Base-by-base conservation (phyloP, 2,329 filamentous ascomycete species). In the Hypoxylon sp. region DNA sequence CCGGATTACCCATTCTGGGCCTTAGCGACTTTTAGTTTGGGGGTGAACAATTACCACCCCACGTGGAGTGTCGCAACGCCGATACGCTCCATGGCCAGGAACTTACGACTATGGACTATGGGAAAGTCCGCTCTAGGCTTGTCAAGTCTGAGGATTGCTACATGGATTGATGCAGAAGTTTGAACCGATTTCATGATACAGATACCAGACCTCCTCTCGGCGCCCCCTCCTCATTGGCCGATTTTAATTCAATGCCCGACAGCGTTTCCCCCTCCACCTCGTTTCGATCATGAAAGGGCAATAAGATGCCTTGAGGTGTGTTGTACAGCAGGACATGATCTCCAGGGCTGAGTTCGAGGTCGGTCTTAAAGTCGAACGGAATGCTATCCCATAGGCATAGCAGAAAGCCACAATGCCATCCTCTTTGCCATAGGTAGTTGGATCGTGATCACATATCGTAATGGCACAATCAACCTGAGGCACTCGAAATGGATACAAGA, bases 1-100 rank as follows among this genome's bases (percentile, higher is more conserved):
- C 32, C 65, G 68, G 68, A 62, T 68, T 70, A 58, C 68, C 65
- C 43, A 1, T 59, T 68, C 48, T 46, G 62, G 60, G 55, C 58
- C 51, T 59, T 49, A 58, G 60, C 24, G 32, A 48, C 51, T 60
- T 44, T 62, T 52, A 55, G 58, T 56, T 51, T 64, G 53, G 56
- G 37, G 44, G 56, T 62, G 57, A 60, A 64, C 61, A 50, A 47
- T 49, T 62, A 66, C 56, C 68, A 68, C 59, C 68, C 65, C 65
- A 68, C 65, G 65, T 65, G 63, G 68, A 67, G 62, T 55, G 20
- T 67, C 56, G 58, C 46, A 62, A 41, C 30, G 41, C 24, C 59
- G 43, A 64, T 65, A 62, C 41, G 59, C 37, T 59, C 32, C 46
- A 17, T 11, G 55, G 17, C 44, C 32, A 65, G 56, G 53, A 55